These are phyloP conservation scores for Echinosophora koreensis DNA, from an alignment of 306 rosid genomes.

Conservation along the genomic window DNA sequence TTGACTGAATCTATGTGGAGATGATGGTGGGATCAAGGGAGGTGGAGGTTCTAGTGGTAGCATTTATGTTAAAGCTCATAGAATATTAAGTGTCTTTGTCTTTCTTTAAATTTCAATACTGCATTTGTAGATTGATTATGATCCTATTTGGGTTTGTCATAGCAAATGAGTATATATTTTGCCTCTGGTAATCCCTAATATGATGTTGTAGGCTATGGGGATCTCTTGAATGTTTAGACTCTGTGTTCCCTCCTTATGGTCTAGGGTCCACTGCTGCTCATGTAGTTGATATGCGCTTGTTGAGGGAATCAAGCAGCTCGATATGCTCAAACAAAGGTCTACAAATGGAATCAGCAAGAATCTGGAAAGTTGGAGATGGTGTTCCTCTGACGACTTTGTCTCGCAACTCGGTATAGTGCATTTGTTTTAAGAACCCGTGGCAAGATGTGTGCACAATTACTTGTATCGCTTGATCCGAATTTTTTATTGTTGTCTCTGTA, in stretches of 20 bases:
- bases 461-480: conserved; percentile 37
- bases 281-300: too few relatives aligned
- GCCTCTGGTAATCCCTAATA: not conserved
- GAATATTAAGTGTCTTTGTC: conserved; percentile 65
- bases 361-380: conserved; percentile 92
- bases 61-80: conserved; percentile 71
- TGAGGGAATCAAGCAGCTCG: too few relatives aligned
- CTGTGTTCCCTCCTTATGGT: too few relatives aligned
- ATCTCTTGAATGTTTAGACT: too few relatives aligned
- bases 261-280: too few relatives aligned
- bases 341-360: conserved; percentile 88
- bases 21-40: conserved; percentile 85
- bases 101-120: not conserved
- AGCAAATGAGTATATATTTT: not conserved
- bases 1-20: too few relatives aligned
- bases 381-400: conserved; percentile 79
- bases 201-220: too few relatives aligned
- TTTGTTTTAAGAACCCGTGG: conserved; percentile 24
- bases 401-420: conserved; percentile 68
- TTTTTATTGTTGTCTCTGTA: conserved; percentile 45
- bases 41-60: conserved; percentile 99
- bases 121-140: not conserved
- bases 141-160: not conserved
- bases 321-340: too few relatives aligned
- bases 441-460: conserved; percentile 23